A percentile compares a stretch with the other conserved stretches of the same genome.
These are phyloP conservation scores for Metschnikowia santaceciliae DNA, from an alignment of 805 yeast genomes.

Conservation along the genomic window DNA sequence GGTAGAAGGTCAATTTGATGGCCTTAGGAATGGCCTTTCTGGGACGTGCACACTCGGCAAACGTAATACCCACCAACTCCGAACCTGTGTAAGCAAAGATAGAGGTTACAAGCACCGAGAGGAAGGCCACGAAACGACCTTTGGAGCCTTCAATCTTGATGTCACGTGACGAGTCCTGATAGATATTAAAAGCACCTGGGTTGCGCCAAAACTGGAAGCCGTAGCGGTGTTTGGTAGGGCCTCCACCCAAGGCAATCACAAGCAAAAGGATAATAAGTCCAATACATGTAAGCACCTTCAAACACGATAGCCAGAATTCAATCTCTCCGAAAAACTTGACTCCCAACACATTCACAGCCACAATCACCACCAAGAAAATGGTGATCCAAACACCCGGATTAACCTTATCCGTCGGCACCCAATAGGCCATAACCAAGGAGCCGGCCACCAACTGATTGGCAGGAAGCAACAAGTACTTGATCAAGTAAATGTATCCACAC, in stretches of 20 bases:
- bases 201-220: constrained; percentile 70
- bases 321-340: constrained; percentile 47
- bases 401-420: constrained; percentile 44
- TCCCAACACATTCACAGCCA: constrained; percentile 42
- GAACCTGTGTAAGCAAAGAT: constrained; percentile 71
- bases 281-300: constrained; percentile 61
- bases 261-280: constrained; percentile 65
- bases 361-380: constrained; percentile 42
- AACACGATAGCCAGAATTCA: constrained; percentile 54
- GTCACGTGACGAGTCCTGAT: constrained; percentile 39
- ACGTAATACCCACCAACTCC: constrained; percentile 67
- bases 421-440: constrained; percentile 49
- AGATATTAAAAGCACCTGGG: constrained; percentile 60
- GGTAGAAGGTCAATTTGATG: constrained; percentile 62
- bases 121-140: constrained; percentile 61
- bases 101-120: constrained; percentile 60
- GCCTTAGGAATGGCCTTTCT: constrained; percentile 69
- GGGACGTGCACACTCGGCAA: constrained; percentile 68
- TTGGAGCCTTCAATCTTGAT: constrained; percentile 36
- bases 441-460: constrained; percentile 68
- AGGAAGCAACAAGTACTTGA: constrained; percentile 50
- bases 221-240: constrained; percentile 66
- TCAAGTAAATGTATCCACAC: constrained; percentile 60
- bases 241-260: constrained; percentile 72
- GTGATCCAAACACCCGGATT: constrained; percentile 48